Evolutionary conservation across 2,329 filamentous ascomycete genomes (phyloP), one percentile per base, ranked within the genome.

Genomic region (Tolypocladium ovalisporum): DNA sequence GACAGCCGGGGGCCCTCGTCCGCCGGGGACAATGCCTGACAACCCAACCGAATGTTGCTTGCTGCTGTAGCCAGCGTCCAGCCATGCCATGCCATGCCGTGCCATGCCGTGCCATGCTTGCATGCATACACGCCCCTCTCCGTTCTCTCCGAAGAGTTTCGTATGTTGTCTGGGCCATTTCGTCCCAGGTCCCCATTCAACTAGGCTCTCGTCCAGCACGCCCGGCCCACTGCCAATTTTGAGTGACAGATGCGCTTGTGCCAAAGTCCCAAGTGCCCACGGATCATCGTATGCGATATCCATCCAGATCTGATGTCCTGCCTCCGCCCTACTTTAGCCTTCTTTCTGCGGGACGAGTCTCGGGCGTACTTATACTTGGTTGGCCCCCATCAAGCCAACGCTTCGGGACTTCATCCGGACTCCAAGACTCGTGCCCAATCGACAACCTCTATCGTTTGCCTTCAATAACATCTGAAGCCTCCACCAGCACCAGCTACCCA

Each of bases 241-340:
- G 59, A 40, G 37, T 61, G 59, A 59, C 62, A 62, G 56, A 54
- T 56, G 49, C 54, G 55, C 57, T 57, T 56, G 55, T 52, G 57
- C 49, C 44, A 40, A 17, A 55, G 34, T n/a, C 51, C 52, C 52
- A 42, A 32, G 52, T 13, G 34, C 36, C 54, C 54, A 49, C 57
- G 60, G 42, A 58, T 58, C 56, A 37, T 44, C 42, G 54, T 57
- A 57, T 59, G 54, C 57, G 57, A 63, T 60, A 51, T 57, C 52
- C 36, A 49, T 58, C 54, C 61, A 62, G 61, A 63, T 64, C 61
- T 59, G 59, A 65, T 63, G 54, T 61, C 55, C 58, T 55, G 54
- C 54, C 54, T 56, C 51, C 42, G 54, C 49, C 34, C 27, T 54
- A 22, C 39, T 55, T 47, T 59, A 54, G 37, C 39, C 51, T 59